phyloP scores from a whole-genome alignment of 116 monocot species.

The Dioscorea cayenensis region DNA sequence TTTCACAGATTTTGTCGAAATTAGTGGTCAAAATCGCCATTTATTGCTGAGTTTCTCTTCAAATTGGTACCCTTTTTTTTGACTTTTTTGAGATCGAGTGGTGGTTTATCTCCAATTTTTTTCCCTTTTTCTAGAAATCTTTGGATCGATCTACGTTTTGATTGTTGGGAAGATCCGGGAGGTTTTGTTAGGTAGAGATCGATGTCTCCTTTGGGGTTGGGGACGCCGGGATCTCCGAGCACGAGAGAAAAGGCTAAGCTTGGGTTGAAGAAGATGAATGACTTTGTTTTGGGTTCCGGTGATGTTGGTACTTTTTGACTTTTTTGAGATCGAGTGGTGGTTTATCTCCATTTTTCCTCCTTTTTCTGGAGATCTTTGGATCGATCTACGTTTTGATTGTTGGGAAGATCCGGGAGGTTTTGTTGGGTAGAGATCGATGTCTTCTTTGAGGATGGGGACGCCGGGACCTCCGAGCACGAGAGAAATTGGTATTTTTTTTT shows the following conservation, averaged over 20 bases:
- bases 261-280: slow-evolving; percentile 11
- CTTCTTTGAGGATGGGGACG: too few relatives aligned
- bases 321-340: too few relatives aligned
- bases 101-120: background rate
- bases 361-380: too few relatives aligned
- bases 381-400: too few relatives aligned
- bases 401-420: too few relatives aligned
- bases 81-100: background rate
- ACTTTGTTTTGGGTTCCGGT: too few relatives aligned
- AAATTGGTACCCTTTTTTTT: background rate
- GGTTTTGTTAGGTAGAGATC: slow-evolving; percentile 2
- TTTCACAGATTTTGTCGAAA: background rate
- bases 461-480: too few relatives aligned
- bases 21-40: background rate
- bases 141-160: background rate
- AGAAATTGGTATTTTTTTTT: too few relatives aligned
- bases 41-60: background rate
- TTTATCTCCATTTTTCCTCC: too few relatives aligned
- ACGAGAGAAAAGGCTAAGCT: slow-evolving; percentile 14
- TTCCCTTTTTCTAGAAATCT: background rate
- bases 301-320: too few relatives aligned
- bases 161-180: background rate
- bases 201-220: slow-evolving; percentile 10
- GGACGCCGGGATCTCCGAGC: background rate
- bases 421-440: too few relatives aligned